Percentiles rank a stretch among this genome's conserved stretches.
These are phyloP conservation scores for Epichloe gansuensis DNA, from an alignment of 2,329 filamentous ascomycete genomes.

Conservation along the genomic window DNA sequence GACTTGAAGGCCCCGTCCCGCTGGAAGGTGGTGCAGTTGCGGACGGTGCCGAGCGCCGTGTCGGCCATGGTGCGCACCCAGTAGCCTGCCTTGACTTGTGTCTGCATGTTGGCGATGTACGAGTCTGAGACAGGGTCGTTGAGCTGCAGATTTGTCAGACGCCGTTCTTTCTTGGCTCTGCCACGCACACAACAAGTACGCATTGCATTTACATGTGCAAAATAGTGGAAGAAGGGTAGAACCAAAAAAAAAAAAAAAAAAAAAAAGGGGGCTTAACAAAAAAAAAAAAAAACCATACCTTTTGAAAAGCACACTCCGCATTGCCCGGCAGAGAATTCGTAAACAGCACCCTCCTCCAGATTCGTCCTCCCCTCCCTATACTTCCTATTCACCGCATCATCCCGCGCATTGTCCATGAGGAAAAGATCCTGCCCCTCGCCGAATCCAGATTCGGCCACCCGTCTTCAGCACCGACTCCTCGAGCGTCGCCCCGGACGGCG, in stretches of 20 bases:
- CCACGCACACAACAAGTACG: no score
- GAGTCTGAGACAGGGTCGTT: slow-evolving; percentile 27
- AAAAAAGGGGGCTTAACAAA: background rate
- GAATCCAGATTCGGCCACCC: slow-evolving; percentile 36
- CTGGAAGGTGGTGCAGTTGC: slow-evolving; percentile 24
- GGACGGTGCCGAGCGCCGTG: slow-evolving; percentile 30
- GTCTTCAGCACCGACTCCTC: slow-evolving; percentile 31
- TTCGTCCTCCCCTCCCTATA: slow-evolving; percentile 23
- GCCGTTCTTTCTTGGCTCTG: no score
- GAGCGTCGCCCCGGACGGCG: slow-evolving; percentile 28
- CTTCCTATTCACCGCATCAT: slow-evolving; percentile 23
- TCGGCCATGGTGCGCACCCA: slow-evolving; percentile 37
- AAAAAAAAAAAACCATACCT: slow-evolving; percentile 9
- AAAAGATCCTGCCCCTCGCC: slow-evolving; percentile 33
- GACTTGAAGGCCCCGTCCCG: slow-evolving; percentile 23
- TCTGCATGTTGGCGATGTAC: slow-evolving; percentile 27
- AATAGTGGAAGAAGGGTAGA: background rate
- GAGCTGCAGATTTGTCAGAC: slow-evolving; percentile 16
- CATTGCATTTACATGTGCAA: no score
- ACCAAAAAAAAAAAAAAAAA: background rate
- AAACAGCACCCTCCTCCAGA: slow-evolving; percentile 33
- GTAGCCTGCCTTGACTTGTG: slow-evolving; percentile 32
- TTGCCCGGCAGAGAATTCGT: slow-evolving; percentile 34
- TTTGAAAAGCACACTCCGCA: slow-evolving; percentile 35
- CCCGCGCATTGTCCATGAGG: slow-evolving; percentile 37